These are phyloP conservation scores for Apiospora koreana DNA, from an alignment of 2,329 filamentous ascomycete genomes.

Conservation along the genomic window DNA sequence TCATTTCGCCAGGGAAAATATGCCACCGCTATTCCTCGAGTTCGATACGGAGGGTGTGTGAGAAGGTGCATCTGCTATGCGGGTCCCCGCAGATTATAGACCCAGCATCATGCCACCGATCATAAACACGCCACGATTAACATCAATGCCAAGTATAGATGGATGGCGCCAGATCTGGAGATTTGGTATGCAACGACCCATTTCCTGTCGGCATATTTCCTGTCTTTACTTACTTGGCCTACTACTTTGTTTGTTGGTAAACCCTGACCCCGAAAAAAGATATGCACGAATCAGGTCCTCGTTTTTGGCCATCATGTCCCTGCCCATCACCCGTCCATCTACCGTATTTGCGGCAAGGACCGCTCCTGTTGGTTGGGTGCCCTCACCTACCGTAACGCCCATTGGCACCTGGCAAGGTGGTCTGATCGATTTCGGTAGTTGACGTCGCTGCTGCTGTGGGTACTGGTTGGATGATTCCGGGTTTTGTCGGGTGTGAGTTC, in stretches of 20 bases:
- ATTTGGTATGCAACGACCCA: not conserved
- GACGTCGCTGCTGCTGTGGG: not conserved
- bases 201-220: not conserved
- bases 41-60: conserved; percentile 5
- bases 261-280: not conserved
- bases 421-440: not conserved
- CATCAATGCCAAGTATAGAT: conserved; percentile 4
- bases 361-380: not conserved
- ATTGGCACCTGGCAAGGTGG: not conserved
- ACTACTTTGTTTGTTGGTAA: not conserved
- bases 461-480: not conserved
- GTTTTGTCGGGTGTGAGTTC: not conserved
- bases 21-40: not conserved
- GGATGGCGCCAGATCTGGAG: conserved; percentile 3
- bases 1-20: not conserved
- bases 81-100: not conserved
- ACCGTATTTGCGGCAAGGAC: not conserved
- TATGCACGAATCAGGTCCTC: not conserved
- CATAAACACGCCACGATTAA: conserved; percentile 4
- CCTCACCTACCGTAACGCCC: not conserved
- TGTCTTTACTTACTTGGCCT: not conserved
- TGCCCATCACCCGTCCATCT: not conserved
- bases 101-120: not conserved
- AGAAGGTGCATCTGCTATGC: not conserved
- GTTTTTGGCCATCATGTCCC: not conserved